phyloP scores from a whole-genome alignment of 2,329 filamentous ascomycete genomes.

The Scedosporium minutisporum region DNA sequence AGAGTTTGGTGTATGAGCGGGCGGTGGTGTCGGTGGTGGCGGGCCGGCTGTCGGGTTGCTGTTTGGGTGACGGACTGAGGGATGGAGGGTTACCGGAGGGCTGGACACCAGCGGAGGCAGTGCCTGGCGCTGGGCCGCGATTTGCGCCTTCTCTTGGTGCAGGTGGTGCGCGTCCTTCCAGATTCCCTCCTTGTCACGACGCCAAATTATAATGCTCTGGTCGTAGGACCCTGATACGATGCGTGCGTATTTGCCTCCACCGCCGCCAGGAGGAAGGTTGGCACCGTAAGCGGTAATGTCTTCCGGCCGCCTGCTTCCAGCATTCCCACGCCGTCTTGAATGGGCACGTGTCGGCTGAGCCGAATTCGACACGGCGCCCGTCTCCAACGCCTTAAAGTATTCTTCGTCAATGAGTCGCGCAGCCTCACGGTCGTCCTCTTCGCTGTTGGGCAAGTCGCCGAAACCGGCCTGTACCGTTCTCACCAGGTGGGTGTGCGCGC shows the following conservation, averaged over 20 bases:
- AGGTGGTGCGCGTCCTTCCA: conserved; percentile 74
- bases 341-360: conserved; percentile 15
- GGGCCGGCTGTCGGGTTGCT: conserved; percentile 4
- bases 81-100: conserved; percentile 2
- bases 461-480: conserved; percentile 93
- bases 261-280: conserved; percentile 81
- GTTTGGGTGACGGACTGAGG: conserved; percentile 8
- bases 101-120: neutral
- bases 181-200: conserved; percentile 70
- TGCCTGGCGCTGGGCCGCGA: conserved; percentile 29
- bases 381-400: conserved; percentile 54
- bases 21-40: neutral
- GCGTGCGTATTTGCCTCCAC: conserved; percentile 79
- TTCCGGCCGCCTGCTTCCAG: conserved; percentile 64
- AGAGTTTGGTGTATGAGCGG: neutral
- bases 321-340: conserved; percentile 43
- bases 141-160: conserved; percentile 61
- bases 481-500: conserved; percentile 75
- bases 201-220: conserved; percentile 92
- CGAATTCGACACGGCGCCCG: conserved; percentile 34
- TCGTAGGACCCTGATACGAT: conserved; percentile 97
- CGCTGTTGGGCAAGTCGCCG: conserved; percentile 74
- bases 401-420: conserved; percentile 63
- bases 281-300: conserved; percentile 74
- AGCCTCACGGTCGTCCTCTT: conserved; percentile 62